Conservation (phyloP, 2,329 filamentous ascomycete genomes). For the Arthrobotrys musiformis region DNA sequence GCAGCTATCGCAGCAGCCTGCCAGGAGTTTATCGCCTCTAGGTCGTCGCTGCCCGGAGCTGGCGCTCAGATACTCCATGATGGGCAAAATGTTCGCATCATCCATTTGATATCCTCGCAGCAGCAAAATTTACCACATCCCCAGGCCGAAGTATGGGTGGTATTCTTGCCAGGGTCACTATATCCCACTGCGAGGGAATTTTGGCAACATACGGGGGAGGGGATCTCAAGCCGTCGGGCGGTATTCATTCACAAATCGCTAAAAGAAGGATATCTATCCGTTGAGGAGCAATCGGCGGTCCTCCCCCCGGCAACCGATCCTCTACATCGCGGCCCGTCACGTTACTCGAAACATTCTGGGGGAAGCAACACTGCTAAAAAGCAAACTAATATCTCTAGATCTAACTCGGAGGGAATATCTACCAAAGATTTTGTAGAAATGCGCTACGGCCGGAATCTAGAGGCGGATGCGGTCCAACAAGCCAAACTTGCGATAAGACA, state of each 20-base stretch:
- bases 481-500: slow-evolving; percentile 86
- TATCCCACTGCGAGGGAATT: slow-evolving; percentile 87
- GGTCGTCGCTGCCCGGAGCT: neutral
- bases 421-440: slow-evolving; percentile 90
- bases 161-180: slow-evolving; percentile 75
- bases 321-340: slow-evolving; percentile 57
- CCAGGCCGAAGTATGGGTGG: slow-evolving; percentile 59
- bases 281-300: slow-evolving; percentile 60
- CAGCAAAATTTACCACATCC: slow-evolving; percentile 65
- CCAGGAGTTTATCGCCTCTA: slow-evolving; percentile 73
- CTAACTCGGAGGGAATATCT: slow-evolving; percentile 61
- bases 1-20: slow-evolving; percentile 76
- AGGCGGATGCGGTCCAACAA: slow-evolving; percentile 78
- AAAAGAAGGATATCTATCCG: slow-evolving; percentile 73
- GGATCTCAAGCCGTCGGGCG: slow-evolving; percentile 87
- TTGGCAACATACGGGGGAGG: slow-evolving; percentile 96
- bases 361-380: slow-evolving; percentile 54
- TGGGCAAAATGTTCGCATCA: neutral
- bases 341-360: slow-evolving; percentile 56
- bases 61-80: neutral
- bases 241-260: slow-evolving; percentile 86
- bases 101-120: neutral
- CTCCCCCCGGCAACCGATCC: neutral
- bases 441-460: slow-evolving; percentile 90
- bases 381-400: slow-evolving; percentile 61